Conservation (phyloP, 345 rosid species). For the Draba incana region DNA sequence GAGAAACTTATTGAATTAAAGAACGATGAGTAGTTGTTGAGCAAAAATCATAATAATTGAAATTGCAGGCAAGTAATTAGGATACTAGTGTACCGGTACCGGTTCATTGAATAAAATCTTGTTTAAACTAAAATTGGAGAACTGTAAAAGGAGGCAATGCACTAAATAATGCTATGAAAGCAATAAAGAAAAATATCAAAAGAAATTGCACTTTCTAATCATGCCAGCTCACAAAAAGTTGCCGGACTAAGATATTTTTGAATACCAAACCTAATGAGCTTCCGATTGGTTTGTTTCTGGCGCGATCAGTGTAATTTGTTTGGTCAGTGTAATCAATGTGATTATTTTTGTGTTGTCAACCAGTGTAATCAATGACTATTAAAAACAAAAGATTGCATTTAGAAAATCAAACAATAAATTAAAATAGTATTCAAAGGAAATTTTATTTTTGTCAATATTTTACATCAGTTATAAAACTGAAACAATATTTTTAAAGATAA, state of each 20-base stretch:
- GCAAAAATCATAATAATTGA: no score
- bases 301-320: conserved; percentile 31
- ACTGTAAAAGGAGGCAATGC: neutral
- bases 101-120: neutral
- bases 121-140: conserved; percentile 19
- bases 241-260: neutral
- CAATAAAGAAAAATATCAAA: neutral
- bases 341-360: conserved; percentile 12
- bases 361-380: neutral
- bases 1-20: no score
- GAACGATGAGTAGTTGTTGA: no score
- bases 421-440: neutral
- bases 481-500: neutral
- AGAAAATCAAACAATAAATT: neutral
- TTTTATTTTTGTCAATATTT: no score
- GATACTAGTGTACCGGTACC: no score
- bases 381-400: neutral
- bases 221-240: conserved; percentile 39
- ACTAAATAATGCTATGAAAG: conserved; percentile 24
- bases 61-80: no score
- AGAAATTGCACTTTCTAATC: conserved; percentile 24
- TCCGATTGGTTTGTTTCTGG: conserved; percentile 15
- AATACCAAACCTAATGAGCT: conserved; percentile 8
- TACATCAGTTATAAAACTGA: neutral
- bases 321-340: conserved; percentile 35